Conservation (phyloP, 2,329 filamentous ascomycete genomes). For the Apiospora hydei region DNA sequence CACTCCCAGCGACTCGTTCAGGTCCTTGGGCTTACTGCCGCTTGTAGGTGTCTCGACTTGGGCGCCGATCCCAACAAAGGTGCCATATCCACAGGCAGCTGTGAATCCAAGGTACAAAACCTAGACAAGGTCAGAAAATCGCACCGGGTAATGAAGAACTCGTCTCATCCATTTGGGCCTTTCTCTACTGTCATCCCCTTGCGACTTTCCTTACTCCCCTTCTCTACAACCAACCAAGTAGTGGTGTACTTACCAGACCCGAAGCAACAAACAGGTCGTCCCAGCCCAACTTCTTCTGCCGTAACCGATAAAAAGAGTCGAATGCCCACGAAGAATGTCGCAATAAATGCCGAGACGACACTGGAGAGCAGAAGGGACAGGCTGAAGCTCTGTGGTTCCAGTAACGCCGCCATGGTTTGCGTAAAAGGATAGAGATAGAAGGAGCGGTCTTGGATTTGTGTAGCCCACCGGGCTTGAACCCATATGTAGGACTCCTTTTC, state of each 20-base stretch:
- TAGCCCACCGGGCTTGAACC: neutral
- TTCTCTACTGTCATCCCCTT: no score
- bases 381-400: neutral
- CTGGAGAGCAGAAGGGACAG: neutral
- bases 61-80: neutral
- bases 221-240: neutral
- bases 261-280: neutral
- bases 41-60: neutral
- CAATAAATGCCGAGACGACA: neutral
- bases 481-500: neutral
- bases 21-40: neutral
- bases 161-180: no score
- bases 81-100: neutral
- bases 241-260: neutral
- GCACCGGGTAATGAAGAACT: neutral
- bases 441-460: neutral
- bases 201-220: no score
- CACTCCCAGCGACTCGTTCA: neutral
- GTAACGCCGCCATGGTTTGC: neutral
- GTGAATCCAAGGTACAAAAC: neutral
- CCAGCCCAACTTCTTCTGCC: neutral
- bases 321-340: neutral
- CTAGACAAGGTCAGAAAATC: neutral
- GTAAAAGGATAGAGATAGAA: neutral
- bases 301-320: neutral